Evolutionary conservation across 441 rosid genomes (phyloP), one percentile per base, ranked within the genome.

Genomic region (Erodium trifolium): DNA sequence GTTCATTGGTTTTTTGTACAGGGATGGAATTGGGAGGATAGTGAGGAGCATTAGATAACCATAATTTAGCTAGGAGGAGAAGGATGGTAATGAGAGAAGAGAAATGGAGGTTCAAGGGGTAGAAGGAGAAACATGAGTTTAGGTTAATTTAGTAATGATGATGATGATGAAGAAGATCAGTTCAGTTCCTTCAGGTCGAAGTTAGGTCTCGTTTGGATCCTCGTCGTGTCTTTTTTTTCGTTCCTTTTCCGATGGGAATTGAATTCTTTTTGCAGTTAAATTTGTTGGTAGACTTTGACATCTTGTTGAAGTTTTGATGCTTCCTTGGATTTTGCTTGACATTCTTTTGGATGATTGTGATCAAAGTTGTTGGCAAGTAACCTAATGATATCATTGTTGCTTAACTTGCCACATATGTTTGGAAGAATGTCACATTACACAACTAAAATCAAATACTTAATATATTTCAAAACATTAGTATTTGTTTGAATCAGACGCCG

Each of bases 1-100:
- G 78, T 78, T 78, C 68, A 77, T 70, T 74, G 45, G 69, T 77
- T 73, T 5, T 62, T 80, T 85, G 87, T 85, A 85, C 86, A 85
- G 87, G 87, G 83, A 60, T 66, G 80, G 79, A 76, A 78, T 70
- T 74, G 77, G 77, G 73, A 41, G 70, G 62, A 23, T 23, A 23
- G 27, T 23, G 67, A 70, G 77, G 76, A 74, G 79, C 75, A 63
- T 43, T 81, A 83, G 84, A 43, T 74, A 69, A 81, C 29, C 73
- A 70, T 69, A 75, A 70, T 71, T 70, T 74, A 76, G 80, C 73
- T 23, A 23, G 27, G 27, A 67, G 77, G 78, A 9, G 45, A 39
- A 51, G 60, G 66, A 76, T 39, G 6, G 45, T 39, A 39, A 23
- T 23, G 27, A 23, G 27, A 39, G 45, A 82, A 39, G 66, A 68